A percentile compares a stretch with the other conserved stretches of the same genome.
Evolutionary conservation across 2,329 filamentous ascomycete species (phyloP).

Genomic region (Fusarium proliferatum): DNA sequence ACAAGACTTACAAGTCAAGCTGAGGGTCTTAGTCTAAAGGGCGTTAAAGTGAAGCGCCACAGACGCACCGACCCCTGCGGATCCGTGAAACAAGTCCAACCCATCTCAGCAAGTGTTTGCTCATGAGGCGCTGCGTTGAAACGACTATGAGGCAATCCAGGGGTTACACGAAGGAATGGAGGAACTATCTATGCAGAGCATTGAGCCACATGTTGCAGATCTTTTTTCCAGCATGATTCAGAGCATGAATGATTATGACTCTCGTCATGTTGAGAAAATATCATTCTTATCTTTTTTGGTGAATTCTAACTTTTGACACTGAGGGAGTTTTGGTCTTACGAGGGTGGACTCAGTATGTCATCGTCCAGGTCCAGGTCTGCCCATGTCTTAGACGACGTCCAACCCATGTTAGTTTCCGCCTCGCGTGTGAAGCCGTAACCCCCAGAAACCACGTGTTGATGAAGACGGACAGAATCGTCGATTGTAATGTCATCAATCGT

Average conservation of each 20-base stretch:
- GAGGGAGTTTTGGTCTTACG: background rate
- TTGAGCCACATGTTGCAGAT: slow-evolving; percentile 31
- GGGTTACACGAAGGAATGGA: slow-evolving; percentile 15
- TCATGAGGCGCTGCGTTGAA: slow-evolving; percentile 19
- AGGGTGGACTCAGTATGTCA: background rate
- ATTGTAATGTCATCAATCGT: background rate
- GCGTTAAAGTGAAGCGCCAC: slow-evolving; percentile 36
- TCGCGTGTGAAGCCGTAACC: background rate
- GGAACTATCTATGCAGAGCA: slow-evolving; percentile 16
- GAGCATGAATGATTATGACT: background rate
- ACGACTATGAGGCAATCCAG: slow-evolving; percentile 13
- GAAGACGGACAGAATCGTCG: background rate
- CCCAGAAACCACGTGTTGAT: background rate
- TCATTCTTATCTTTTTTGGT: background rate
- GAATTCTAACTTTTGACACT: background rate
- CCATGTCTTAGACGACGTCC: background rate
- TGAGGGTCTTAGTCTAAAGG: slow-evolving; percentile 8
- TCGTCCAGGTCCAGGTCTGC: background rate
- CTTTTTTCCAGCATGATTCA: slow-evolving; percentile 10
- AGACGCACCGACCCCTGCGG: background rate
- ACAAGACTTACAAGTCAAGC: background rate
- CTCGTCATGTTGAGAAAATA: background rate
- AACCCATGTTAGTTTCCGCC: background rate
- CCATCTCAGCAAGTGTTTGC: background rate
- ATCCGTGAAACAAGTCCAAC: background rate